A percentile compares a stretch with the other conserved stretches of the same genome.
These are phyloP conservation scores for Termitomyces sp. DNA, from an alignment of 768 basidiomycete species.

Conservation along the genomic window DNA sequence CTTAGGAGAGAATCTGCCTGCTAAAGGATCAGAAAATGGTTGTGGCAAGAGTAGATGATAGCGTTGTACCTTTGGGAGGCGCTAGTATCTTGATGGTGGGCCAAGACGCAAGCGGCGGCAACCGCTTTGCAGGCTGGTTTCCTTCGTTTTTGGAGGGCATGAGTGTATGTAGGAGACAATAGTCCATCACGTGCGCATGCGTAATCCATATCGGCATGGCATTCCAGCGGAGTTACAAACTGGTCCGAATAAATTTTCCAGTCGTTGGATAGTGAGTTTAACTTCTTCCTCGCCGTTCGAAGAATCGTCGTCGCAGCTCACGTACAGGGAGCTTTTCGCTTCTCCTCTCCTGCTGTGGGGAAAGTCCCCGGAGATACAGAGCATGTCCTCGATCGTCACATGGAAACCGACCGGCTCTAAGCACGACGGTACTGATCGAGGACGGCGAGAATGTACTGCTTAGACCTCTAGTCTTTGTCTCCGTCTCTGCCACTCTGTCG, in stretches of 20 bases:
- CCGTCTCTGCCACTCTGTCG: constrained; percentile 61
- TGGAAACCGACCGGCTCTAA: constrained; percentile 78
- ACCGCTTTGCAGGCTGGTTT: constrained; percentile 27
- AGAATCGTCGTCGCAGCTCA: constrained; percentile 86
- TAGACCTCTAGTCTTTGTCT: constrained; percentile 29
- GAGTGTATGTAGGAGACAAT: constrained; percentile 8
- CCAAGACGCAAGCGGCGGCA: constrained; percentile 41
- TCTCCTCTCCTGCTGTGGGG: constrained; percentile 70
- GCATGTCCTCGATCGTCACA: constrained; percentile 48
- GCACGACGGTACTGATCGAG: constrained; percentile 59
- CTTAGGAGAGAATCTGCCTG: constrained; percentile 56
- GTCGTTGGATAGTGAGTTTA: constrained; percentile 12
- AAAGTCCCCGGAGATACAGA: constrained; percentile 94
- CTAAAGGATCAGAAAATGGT: constrained; percentile 3
- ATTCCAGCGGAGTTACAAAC: constrained; percentile 25
- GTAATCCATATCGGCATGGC: constrained; percentile 12
- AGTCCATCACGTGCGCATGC: constrained; percentile 11
- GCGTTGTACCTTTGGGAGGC: constrained; percentile 42
- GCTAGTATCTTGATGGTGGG: constrained; percentile 54
- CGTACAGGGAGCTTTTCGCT: constrained; percentile 57
- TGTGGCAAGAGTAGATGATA: not conserved
- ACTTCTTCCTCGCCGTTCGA: constrained; percentile 50
- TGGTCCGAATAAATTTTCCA: constrained; percentile 11
- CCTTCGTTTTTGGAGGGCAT: constrained; percentile 26
- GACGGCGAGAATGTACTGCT: constrained; percentile 49